Base-by-base conservation (phyloP, 1,284 basidiomycete species). In the Trichosporon coremiiforme region DNA sequence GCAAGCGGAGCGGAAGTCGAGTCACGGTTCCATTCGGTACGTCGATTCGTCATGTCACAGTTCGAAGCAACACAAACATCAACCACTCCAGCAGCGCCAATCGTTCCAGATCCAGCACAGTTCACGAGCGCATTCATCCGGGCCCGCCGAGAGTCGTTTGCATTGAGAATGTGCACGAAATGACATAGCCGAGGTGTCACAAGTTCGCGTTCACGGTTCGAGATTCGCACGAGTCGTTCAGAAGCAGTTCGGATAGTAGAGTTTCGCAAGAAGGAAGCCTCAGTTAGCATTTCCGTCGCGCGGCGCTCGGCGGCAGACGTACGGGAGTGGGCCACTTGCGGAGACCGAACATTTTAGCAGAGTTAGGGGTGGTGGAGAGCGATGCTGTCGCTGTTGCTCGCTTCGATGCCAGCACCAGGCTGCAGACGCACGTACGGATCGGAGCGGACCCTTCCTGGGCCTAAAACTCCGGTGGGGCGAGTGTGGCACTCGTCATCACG, bases 291-390 rank as follows among this genome's bases (percentile, higher is more conserved):
- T n/a, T 65, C 33, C 47, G 15, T 62, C 57, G 29, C 8, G 31
- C 38, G 17, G 66, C 47, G 22, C 8, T 25, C 29, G 17, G 29
- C 50, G 12, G 31, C 57, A 62, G 71, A 79, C 78, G 68, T 71
- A 82, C 80, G 65, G 80, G 79, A 72, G 80, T 82, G 74, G 79
- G 78, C 78, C 79, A 82, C 70, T 78, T 78, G 73, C 79, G 77
- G 71, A 82, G 79, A 75, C 80, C 80, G 78, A 82, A 82, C 80
- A 82, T 81, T 71, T 73, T 73, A 31, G 29, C 38, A 36, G 29
- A 33, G 33, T 35, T 45, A 6, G 25, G 38, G 38, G 17, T 65
- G 64, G 38, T 65, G 64, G 41, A 45, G 36, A 62, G 31, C 57
- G 57, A 41, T 33, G 63, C 36, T 22, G 35, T 41, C 20, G 17